Percentiles rank a stretch among this genome's conserved stretches.
These are phyloP conservation scores for Neophaeococcomyces aloes DNA, from an alignment of 2,329 filamentous ascomycete genomes.

Conservation along the genomic window DNA sequence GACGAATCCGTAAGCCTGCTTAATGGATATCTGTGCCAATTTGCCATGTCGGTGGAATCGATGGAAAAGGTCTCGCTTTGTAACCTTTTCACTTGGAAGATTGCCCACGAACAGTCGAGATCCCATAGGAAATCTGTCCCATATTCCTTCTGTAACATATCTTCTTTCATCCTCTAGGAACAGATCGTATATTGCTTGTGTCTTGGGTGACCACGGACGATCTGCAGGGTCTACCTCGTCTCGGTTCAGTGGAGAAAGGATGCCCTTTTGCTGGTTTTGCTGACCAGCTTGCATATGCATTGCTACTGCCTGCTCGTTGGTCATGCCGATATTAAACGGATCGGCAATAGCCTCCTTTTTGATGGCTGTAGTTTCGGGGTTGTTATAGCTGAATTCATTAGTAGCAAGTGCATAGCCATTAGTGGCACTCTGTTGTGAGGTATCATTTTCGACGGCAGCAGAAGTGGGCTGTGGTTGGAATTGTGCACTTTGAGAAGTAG, in stretches of 20 bases:
- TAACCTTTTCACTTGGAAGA: conserved; percentile 82
- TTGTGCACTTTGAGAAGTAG: conserved; percentile 6
- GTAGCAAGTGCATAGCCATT: conserved; percentile 5
- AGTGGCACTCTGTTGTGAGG: conserved; percentile 8
- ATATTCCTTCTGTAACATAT: conserved; percentile 43
- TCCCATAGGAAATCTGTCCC: conserved; percentile 41
- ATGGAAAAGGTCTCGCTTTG: conserved; percentile 87
- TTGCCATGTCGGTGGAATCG: conserved; percentile 77
- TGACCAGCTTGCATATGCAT: conserved; percentile 31
- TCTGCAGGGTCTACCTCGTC: conserved; percentile 26
- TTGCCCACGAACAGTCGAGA: conserved; percentile 52
- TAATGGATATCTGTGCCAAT: conserved; percentile 88
- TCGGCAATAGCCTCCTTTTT: conserved; percentile 22
- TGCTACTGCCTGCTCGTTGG: conserved; percentile 30
- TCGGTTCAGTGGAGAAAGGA: conserved; percentile 17
- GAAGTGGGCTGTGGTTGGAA: conserved; percentile 5
- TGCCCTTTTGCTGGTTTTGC: conserved; percentile 17
- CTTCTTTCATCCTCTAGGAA: conserved; percentile 41
- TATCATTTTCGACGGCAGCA: conserved; percentile 4
- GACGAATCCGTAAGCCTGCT: conserved; percentile 93
- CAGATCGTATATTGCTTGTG: conserved; percentile 41
- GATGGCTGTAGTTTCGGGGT: conserved; percentile 15
- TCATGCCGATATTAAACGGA: conserved; percentile 2
- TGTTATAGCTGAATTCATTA: conserved; percentile 4
- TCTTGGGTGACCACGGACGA: conserved; percentile 38